Evolutionary conservation across 2,329 filamentous ascomycete genomes (phyloP), one percentile per base, ranked within the genome.

Genomic region (Albifimbria verrucaria): DNA sequence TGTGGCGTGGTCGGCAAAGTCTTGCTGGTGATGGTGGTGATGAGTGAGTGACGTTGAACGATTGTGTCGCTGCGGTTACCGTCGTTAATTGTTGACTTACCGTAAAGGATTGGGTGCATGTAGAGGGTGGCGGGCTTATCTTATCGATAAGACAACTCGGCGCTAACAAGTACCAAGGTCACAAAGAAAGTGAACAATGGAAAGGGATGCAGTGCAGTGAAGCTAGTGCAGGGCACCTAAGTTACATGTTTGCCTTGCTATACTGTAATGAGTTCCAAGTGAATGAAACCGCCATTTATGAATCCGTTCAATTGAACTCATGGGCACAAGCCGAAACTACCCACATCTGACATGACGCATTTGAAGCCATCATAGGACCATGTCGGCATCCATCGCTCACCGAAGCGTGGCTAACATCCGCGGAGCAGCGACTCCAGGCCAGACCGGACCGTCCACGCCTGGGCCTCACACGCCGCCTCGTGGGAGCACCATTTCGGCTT

Each of bases 341-440:
- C 32, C 32, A 12, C 15, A 39, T 39, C 32, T 39, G 12, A 39
- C 18, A n/a, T 39, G 32, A 39, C 15, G 5, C 4, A n/a, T 39
- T 39, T n/a, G 5, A 39, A 12, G 32, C 18, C 32, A 12, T 39
- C 12, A 39, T n/a, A 39, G 52, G 50, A 55, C 46, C 55, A 81
- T 80, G 77, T 73, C 77, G 53, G 32, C 12, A 39, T n/a, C 32
- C 18, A 76, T 83, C 52, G 74, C 82, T 52, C 83, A 86, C 66
- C 77, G 82, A 54, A 78, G 77, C 57, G 77, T 86, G 48, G 76
- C 82, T 51, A 83, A 71, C 68, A 85, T 86, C 60, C 77, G 81
- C 55, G 67, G 72, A 52, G 72, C 69, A 53, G 68, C 72, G 56
- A 63, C 66, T 48, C 70, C 68, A 53, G 60, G 61, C 45, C 65